These are phyloP conservation scores for Leccinellum luteum DNA, from an alignment of 768 basidiomycete genomes.

Conservation along the genomic window DNA sequence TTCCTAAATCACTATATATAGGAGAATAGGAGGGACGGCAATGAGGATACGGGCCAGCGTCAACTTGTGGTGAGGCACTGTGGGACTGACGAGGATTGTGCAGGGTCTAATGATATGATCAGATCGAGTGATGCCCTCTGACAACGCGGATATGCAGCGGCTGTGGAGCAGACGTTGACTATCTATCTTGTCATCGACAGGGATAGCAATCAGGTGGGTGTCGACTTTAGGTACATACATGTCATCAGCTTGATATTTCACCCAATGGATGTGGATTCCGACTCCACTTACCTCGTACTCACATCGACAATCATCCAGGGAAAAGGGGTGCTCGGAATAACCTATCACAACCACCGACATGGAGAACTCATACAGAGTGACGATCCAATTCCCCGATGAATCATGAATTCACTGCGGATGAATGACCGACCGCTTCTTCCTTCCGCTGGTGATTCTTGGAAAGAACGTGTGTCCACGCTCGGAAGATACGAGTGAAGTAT, in stretches of 20 bases:
- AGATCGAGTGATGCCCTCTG: conserved; percentile 14
- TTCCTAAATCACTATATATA: neutral
- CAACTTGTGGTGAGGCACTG: conserved; percentile 4
- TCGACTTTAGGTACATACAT: conserved; percentile 8
- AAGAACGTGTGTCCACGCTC: neutral
- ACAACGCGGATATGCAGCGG: conserved; percentile 10
- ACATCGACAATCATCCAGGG: neutral
- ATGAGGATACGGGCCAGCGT: conserved; percentile 2
- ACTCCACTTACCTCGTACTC: conserved; percentile 2
- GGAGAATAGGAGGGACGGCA: neutral
- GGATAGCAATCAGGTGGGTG: neutral
- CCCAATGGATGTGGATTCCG: neutral
- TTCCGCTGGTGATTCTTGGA: neutral
- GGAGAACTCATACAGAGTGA: neutral
- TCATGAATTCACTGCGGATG: neutral
- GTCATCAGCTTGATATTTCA: neutral
- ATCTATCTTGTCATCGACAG: conserved; percentile 6
- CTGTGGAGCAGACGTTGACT: conserved; percentile 1
- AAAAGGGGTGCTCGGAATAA: neutral
- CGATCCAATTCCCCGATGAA: neutral
- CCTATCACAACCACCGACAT: neutral
- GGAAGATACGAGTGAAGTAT: neutral
- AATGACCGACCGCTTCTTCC: neutral
- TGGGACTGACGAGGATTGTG: conserved; percentile 1
- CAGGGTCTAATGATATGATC: conserved; percentile 23